Evolutionary conservation across 2,329 filamentous ascomycete genomes (phyloP), one percentile per base, ranked within the genome.

Genomic region (Pestalotiopsis sp.): DNA sequence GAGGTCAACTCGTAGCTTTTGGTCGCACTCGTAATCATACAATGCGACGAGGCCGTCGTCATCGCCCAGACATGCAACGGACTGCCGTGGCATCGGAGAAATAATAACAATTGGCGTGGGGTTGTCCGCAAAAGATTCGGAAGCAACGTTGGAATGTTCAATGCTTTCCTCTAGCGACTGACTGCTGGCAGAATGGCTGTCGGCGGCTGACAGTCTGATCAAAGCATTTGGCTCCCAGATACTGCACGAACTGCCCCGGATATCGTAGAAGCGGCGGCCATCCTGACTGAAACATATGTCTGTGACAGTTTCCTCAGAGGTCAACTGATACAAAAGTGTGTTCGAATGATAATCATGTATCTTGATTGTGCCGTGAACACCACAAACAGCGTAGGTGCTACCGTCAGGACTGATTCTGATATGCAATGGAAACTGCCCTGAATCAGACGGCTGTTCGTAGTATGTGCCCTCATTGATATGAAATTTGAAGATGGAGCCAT

Each of bases 401-500:
- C 74, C 74, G 20, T 71, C 69, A 39, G 71, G 69, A 23, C 66
- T 70, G 6, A 64, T 38, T 1, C 52, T 38, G 2, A 72, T 70
- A 11, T 67, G 70, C 66, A 61, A 67, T 2, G 56, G 68, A 27
- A 39, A 68, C n/a, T 49, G 65, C 17, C 66, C 67, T 3, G 59
- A 36, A 14, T 71, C 70, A 3, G 65, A 58, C 14, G 67, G 58
- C 17, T 73, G 59, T 59, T 74, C 72, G 52, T 72, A 68, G 59
- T 71, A 65, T 5, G 25, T 71, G 39, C 70, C 68, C 12, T 73
- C 71, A 23, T 68, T 59, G 4, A 70, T 67, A 60, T 68, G 65
- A 70, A 73, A 74, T 66, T 76, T 77, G 69, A 77, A 77, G 4
- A 77, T 69, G 23, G 66, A 68, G 11, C 73, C 72, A 31, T 71